phyloP scores from a whole-genome alignment of 495 filamentous ascomycete species.

The Oidiodendron maius region DNA sequence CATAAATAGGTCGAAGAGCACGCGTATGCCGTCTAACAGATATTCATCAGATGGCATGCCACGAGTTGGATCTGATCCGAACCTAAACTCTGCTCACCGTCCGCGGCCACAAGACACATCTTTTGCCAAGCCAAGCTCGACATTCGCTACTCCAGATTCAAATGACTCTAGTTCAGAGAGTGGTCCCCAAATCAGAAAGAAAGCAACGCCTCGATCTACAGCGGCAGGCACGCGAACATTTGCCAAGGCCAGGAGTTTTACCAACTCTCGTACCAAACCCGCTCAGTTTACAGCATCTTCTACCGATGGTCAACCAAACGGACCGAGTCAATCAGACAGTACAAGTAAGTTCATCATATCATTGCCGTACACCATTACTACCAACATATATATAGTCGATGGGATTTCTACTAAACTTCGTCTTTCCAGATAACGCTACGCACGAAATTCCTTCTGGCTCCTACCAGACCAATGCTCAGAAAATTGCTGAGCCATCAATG shows the following conservation, averaged over 20 bases:
- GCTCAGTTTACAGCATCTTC: not conserved
- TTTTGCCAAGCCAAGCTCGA: not conserved
- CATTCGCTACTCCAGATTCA: not conserved
- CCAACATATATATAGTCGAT: constrained; percentile 16
- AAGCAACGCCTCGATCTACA: not conserved
- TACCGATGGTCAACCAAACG: not conserved
- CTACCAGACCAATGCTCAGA: constrained; percentile 10
- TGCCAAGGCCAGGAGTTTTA: not conserved
- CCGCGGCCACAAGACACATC: not conserved
- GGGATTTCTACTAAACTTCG: constrained; percentile 10
- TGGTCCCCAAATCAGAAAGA: not conserved
- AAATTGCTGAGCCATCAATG: constrained; percentile 28
- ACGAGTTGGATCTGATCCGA: constrained; percentile 15
- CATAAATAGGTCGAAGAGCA: constrained; percentile 35
- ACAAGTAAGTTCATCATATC: constrained; percentile 16
- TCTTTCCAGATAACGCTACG: constrained; percentile 17
- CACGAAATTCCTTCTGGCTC: constrained; percentile 14
- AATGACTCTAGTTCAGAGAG: constrained; percentile 14
- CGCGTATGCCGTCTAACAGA: constrained; percentile 8
- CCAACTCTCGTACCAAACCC: not conserved
- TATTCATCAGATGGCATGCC: constrained; percentile 5
- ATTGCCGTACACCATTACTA: no score
- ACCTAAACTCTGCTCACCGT: constrained; percentile 10
- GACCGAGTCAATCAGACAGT: not conserved
- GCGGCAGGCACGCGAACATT: not conserved